Evolutionary conservation across 768 basidiomycete species (phyloP).

Genomic region (Suillus sp.): DNA sequence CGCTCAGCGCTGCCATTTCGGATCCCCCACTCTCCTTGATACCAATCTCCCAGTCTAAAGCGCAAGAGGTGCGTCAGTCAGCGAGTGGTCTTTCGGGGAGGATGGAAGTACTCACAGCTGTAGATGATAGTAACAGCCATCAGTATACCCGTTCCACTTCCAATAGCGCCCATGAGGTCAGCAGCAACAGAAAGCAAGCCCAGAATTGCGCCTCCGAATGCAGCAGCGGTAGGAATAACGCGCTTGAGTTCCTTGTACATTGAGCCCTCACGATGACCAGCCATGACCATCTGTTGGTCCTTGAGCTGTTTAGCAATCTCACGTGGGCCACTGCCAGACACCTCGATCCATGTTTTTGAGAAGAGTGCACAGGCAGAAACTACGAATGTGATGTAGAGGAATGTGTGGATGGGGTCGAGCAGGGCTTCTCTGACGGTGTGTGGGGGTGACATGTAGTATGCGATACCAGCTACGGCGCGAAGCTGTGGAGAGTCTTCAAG

Average conservation of each 20-base stretch:
- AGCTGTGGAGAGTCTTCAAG: conserved; percentile 94
- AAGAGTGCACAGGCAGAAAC: conserved; percentile 93
- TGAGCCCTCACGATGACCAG: conserved; percentile 91
- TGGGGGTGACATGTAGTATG: conserved; percentile 99
- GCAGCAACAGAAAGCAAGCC: conserved; percentile 89
- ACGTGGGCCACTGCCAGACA: conserved; percentile 92
- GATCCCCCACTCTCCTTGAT: conserved; percentile 77
- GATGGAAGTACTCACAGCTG: conserved; percentile 45
- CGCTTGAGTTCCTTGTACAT: conserved; percentile 99
- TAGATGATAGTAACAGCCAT: conserved; percentile 99
- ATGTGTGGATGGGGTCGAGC: conserved; percentile 92
- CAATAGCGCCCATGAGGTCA: conserved; percentile 94
- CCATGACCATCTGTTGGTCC: conserved; percentile 96
- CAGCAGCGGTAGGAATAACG: conserved; percentile 96
- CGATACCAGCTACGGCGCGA: conserved; percentile 84
- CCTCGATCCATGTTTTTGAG: conserved; percentile 99
- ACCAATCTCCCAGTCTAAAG: conserved; percentile 90
- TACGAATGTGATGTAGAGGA: conserved; percentile 90
- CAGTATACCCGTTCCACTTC: conserved; percentile 92
- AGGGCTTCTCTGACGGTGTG: conserved; percentile 87
- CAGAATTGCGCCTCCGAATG: conserved; percentile 96
- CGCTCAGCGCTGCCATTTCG: conserved; percentile 80
- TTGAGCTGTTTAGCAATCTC: conserved; percentile 98
- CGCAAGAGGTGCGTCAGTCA: conserved; percentile 3
- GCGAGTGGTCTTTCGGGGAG: not conserved